Conservation (phyloP, 257 asterid genomes). For the Gentiana straminea region DNA sequence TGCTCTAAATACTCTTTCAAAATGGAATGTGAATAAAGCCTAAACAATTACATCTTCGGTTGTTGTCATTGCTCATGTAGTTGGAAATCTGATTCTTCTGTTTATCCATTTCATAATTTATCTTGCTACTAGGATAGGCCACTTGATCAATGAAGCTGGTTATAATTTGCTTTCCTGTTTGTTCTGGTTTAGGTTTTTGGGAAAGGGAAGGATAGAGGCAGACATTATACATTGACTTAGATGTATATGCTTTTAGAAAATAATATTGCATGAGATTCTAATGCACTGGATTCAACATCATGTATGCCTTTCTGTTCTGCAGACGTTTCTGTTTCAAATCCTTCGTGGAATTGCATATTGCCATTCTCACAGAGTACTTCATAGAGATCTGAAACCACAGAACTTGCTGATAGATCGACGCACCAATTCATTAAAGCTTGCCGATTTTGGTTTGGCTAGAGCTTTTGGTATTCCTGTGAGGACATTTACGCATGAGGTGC, state of each 20-base stretch:
- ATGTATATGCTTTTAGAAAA: neutral
- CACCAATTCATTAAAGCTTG: slow-evolving; percentile 80
- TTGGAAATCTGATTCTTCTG: no score
- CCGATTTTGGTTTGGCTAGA: slow-evolving; percentile 96
- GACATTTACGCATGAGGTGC: slow-evolving; percentile 89
- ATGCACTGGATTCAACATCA: neutral
- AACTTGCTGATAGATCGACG: slow-evolving; percentile 89
- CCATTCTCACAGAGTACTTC: slow-evolving; percentile 91
- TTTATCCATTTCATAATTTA: no score
- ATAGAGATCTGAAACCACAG: slow-evolving; percentile 94
- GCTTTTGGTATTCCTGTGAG: slow-evolving; percentile 97
- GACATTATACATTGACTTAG: neutral
- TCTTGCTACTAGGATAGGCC: neutral
- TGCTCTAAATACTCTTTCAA: no score
- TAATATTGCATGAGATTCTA: neutral
- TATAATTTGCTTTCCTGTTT: neutral
- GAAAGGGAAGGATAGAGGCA: slow-evolving; percentile 6
- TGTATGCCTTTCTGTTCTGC: slow-evolving; percentile 10
- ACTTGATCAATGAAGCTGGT: neutral
- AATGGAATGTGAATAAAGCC: no score
- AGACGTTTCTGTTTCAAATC: slow-evolving; percentile 79
- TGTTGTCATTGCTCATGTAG: no score
- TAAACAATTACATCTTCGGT: no score
- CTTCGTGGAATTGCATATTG: slow-evolving; percentile 91
- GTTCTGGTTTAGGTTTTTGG: neutral